Evolutionary conservation across 2,329 filamentous ascomycete genomes (phyloP).

Genomic region (Colletotrichum limetticola): DNA sequence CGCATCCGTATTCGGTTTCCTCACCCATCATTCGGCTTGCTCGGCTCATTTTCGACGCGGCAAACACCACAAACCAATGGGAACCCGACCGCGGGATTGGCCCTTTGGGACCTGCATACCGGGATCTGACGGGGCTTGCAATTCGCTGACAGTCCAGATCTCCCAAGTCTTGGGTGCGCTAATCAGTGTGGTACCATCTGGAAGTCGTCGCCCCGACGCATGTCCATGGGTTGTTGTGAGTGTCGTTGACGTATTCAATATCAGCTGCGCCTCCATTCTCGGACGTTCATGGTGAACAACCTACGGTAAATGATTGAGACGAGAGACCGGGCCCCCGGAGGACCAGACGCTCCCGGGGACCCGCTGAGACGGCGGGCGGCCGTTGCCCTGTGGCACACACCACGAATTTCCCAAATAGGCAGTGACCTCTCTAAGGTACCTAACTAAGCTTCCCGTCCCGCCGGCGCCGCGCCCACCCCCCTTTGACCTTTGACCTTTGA

Average conservation of each 20-base stretch:
- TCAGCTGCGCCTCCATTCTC: neutral
- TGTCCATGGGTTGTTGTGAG: too few relatives aligned
- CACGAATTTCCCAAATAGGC: constrained; percentile 26
- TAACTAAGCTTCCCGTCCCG: constrained; percentile 1
- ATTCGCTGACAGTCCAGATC: neutral
- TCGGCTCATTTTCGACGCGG: neutral
- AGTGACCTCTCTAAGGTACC: neutral
- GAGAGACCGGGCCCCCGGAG: too few relatives aligned
- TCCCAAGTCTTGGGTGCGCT: neutral
- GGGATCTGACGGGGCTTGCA: neutral
- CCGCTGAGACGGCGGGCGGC: constrained; percentile 2
- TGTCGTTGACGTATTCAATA: neutral
- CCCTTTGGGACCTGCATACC: neutral
- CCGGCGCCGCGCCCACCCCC: neutral
- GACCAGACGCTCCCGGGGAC: neutral
- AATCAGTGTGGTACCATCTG: neutral
- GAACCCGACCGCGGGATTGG: neutral
- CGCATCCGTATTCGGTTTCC: constrained; percentile 1
- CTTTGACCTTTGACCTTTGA: neutral
- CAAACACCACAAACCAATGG: neutral
- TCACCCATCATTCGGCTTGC: neutral
- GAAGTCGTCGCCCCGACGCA: neutral
- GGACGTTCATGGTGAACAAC: neutral
- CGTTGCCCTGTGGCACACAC: neutral
- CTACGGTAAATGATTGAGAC: neutral